Base-by-base conservation (phyloP, 495 filamentous ascomycete genomes). In the Aspergillus carlsbadensis region DNA sequence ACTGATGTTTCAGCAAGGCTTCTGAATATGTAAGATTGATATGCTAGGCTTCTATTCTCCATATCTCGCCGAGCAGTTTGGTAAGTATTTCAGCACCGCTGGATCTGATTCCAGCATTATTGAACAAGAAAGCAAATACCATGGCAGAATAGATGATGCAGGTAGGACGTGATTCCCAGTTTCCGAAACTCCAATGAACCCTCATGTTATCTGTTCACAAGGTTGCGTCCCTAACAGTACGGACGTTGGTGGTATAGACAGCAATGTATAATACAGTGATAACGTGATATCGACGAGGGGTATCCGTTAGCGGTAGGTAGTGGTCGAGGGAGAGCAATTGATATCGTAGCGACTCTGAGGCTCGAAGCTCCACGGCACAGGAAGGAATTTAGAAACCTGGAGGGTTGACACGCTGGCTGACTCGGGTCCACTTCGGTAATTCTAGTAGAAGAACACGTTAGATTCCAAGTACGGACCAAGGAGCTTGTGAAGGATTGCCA, bases 351-450 rank as follows among this genome's bases (percentile, higher is more conserved):
- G 26, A 29, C 26, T 8, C 26, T 29, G 26, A 29, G 8, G 3
- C 26, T 29, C 8, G 26, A 29, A 8, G 26, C 26, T 4, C 26
- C 26, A 29, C 26, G 3, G 3, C 26, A 4, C 26, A 29, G 26
- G 20, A 51, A 44, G 31, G 21, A 37, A 56, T 56, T 84, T 86
- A 97, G 70, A 92, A 97, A 65, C 92, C 92, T 45, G 92, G 92
- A 45, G 92, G 92, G 74, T 97, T 97, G 62, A 97, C 63, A 70
- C 92, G 80, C 73, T 97, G 92, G 54, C 88, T 91, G 47, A 97
- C 86, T 78, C 92, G 83, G 54, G 92, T 97, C 92, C 92, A 97
- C 75, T 97, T 97, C 40, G 92, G 92, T 42, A 96, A 72, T 70
- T 94, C 91, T 96, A 59, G 21, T 39, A 48, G 51, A 39, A 21